Percentiles rank a stretch among this genome's conserved stretches.
Evolutionary conservation across 73 alveolate genomes (phyloP).

Genomic region (Uronychia binucleata): DNA sequence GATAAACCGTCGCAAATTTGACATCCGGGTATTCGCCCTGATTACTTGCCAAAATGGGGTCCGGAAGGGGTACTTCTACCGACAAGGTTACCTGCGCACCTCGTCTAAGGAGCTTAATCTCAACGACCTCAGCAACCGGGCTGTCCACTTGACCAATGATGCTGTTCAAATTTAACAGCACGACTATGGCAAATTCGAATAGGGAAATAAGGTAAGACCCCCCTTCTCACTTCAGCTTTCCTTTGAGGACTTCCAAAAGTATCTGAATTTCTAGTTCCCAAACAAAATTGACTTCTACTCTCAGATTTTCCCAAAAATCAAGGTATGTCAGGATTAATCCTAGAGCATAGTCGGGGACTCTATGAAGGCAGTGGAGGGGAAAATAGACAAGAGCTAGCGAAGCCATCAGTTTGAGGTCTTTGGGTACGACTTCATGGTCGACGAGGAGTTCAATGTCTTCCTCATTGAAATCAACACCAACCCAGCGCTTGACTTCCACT

Average conservation of each 20-base stretch:
- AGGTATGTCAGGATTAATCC: constrained; percentile 56
- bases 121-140: constrained; percentile 56
- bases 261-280: constrained; percentile 36
- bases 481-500: constrained; percentile 75
- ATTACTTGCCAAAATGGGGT: constrained; percentile 55
- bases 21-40: constrained; percentile 83
- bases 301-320: constrained; percentile 48
- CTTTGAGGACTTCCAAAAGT: constrained; percentile 66
- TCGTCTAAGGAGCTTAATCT: constrained; percentile 65
- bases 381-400: constrained; percentile 64
- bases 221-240: constrained; percentile 40
- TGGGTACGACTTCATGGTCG: constrained; percentile 85
- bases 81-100: constrained; percentile 85
- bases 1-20: constrained; percentile 78
- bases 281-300: constrained; percentile 20
- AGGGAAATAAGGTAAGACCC: constrained; percentile 67
- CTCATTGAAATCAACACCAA: constrained; percentile 84
- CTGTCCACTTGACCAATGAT: constrained; percentile 85
- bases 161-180: constrained; percentile 80
- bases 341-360: constrained; percentile 23
- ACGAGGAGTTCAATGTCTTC: constrained; percentile 68
- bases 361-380: constrained; percentile 22
- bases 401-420: constrained; percentile 77
- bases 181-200: constrained; percentile 75
- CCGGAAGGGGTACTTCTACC: constrained; percentile 63